phyloP scores from a whole-genome alignment of 2,329 filamentous ascomycete species.

The Fusarium liriodendri region DNA sequence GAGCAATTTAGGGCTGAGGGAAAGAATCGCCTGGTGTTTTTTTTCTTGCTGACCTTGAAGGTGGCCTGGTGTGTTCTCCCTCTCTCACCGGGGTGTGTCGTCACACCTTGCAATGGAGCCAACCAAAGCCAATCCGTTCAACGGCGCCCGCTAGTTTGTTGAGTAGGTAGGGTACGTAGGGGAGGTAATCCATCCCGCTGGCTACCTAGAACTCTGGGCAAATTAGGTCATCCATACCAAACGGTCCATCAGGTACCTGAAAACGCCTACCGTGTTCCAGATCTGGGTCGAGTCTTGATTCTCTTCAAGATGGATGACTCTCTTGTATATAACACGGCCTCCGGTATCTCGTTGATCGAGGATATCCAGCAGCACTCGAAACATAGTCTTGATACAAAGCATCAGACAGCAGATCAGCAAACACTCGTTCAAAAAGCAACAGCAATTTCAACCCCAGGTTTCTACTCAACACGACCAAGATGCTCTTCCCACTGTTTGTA shows the following conservation, averaged over 20 bases:
- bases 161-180: neutral
- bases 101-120: neutral
- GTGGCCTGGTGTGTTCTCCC: too few species aligned
- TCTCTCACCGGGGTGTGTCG: too few species aligned
- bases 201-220: neutral
- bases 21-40: neutral
- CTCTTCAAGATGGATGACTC: neutral
- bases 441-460: neutral
- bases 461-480: neutral
- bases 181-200: neutral
- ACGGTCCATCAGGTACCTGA: neutral
- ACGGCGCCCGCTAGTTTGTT: neutral
- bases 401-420: neutral
- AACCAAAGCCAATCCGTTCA: neutral
- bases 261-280: neutral
- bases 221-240: neutral
- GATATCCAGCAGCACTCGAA: neutral
- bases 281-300: neutral
- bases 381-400: neutral
- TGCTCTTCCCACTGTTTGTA: constrained; percentile 28
- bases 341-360: neutral
- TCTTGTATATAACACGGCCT: neutral
- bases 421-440: neutral
- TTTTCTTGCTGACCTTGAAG: too few species aligned
- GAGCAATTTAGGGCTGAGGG: neutral